Conservation (phyloP, 2,329 filamentous ascomycete genomes). For the Tolypocladium album region DNA sequence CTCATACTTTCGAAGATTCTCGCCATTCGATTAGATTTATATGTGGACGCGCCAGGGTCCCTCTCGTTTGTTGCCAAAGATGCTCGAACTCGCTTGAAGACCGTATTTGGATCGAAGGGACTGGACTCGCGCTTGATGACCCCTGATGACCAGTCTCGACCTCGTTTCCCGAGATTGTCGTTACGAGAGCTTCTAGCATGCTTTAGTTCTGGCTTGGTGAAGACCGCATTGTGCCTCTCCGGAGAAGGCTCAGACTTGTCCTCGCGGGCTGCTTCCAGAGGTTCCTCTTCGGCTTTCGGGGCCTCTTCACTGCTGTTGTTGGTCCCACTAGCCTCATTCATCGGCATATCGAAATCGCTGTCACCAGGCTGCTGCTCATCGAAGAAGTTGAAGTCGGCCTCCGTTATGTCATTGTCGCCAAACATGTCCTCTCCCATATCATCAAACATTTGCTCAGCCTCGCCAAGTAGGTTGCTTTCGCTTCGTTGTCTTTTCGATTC, state of each 20-base stretch:
- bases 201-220: constrained; percentile 49
- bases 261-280: constrained; percentile 5
- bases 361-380: constrained; percentile 48
- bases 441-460: constrained; percentile 52
- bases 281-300: constrained; percentile 7
- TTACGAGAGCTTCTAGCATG: constrained; percentile 44
- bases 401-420: constrained; percentile 64
- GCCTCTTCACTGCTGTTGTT: constrained; percentile 6
- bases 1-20: constrained; percentile 44
- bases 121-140: constrained; percentile 41
- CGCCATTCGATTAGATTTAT: constrained; percentile 20
- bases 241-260: constrained; percentile 7
- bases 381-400: constrained; percentile 78
- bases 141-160: constrained; percentile 17
- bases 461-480: constrained; percentile 30
- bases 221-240: constrained; percentile 25
- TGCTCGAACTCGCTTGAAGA: constrained; percentile 46
- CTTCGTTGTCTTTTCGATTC: constrained; percentile 35
- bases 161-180: constrained; percentile 25
- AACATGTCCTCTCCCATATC: constrained; percentile 62
- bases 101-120: constrained; percentile 46
- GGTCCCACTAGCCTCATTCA: constrained; percentile 11
- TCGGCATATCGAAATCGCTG: constrained; percentile 24
- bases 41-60: constrained; percentile 9
- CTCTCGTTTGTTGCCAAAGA: constrained; percentile 22